Evolutionary conservation across 345 rosid species (phyloP).

Genomic region (Salix arbutifolia): DNA sequence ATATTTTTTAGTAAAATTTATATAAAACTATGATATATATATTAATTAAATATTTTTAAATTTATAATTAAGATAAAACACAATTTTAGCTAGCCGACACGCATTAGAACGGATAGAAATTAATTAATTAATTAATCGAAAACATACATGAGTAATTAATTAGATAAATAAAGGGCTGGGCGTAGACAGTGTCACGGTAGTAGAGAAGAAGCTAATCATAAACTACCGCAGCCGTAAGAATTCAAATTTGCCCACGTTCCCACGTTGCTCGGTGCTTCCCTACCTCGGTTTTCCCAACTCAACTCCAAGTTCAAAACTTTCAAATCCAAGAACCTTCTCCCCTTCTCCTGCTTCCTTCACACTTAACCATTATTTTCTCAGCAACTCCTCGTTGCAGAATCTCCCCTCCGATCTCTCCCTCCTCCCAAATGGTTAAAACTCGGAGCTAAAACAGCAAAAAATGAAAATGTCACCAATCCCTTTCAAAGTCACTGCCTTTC

Average conservation of each 20-base stretch:
- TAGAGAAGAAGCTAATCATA: background rate
- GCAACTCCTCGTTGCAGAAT: slow-evolving; percentile 69
- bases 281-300: slow-evolving; percentile 8
- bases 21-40: no score
- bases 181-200: background rate
- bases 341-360: slow-evolving; percentile 12
- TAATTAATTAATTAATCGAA: no score
- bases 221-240: background rate
- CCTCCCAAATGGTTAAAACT: background rate
- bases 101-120: no score
- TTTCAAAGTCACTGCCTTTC: slow-evolving; percentile 9
- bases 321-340: background rate
- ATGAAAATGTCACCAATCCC: slow-evolving; percentile 4
- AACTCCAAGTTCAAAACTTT: slow-evolving; percentile 4
- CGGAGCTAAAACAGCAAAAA: background rate
- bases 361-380: background rate
- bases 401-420: background rate
- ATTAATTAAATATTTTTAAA: no score
- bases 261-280: background rate
- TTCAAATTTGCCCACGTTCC: slow-evolving; percentile 13
- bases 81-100: no score
- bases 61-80: no score
- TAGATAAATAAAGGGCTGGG: background rate
- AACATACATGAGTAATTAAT: background rate
- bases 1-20: no score